Base-by-base conservation (phyloP, 2,329 filamentous ascomycete genomes). In the Arthrinium puccinioides region DNA sequence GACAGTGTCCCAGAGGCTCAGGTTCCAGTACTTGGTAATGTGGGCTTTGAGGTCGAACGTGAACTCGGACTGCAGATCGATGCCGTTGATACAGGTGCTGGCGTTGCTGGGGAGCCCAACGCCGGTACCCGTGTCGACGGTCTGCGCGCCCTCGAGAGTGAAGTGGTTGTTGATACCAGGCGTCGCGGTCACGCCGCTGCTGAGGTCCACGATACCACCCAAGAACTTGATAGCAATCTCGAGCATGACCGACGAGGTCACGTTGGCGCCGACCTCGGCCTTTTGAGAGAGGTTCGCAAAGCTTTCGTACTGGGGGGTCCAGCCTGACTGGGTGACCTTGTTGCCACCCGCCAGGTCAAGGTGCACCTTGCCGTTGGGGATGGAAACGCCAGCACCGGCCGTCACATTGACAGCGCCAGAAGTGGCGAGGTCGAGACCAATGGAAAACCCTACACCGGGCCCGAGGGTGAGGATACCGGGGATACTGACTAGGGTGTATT, bases 391-490 rank as follows among this genome's bases (percentile, higher is more conserved):
- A 7, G 63, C 39, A 2, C 53, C 55, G 7, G 57, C 52, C 1
- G 46, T 51, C 21, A 61, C 44, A 7, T 50, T 48, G 8, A 61
- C 49, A 3, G 55, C 51, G n/a, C 52, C 60, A 7, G 51, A 53
- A n/a, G 52, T 49, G 13, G 53, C 54, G 10, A 66, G 34, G 29
- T 63, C 55, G 9, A 58, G 54, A n/a, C 59, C 62, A 31, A 67
- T 47, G 5, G 45, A 52, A 43, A 64, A 64, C 6, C 47, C 53
- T 18, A 67, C 46, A 20, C 53, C 53, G 1, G 63, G 60, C 13
- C 57, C 59, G 13, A 66, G 51, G 27, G 54, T 47, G 27, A 69
- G 43, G 36, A 67, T 55, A 16, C 62, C 60, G 2, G 66, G 64
- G 3, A 69, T 52, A 38, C 57, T 47, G 41, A 69, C 46, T 14